A percentile compares a stretch with the other conserved stretches of the same genome.
Evolutionary conservation across 306 rosid genomes (phyloP).

Genomic region (Prunus mume): DNA sequence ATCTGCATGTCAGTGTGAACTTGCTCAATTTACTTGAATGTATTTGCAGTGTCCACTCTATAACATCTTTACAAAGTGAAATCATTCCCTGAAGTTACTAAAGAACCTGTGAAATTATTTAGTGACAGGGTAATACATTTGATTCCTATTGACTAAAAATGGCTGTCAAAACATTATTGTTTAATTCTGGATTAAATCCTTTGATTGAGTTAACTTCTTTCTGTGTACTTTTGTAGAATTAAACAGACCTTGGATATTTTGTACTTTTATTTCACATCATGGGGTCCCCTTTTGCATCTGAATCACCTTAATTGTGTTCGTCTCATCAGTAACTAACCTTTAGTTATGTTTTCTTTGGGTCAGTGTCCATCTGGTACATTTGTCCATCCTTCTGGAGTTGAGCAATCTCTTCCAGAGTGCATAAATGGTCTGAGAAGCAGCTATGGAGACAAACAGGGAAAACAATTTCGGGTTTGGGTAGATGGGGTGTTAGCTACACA

Average conservation of each 20-base stretch:
- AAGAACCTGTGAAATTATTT: neutral
- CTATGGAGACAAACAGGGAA: conserved; percentile 78
- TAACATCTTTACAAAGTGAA: neutral
- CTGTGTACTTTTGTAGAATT: neutral
- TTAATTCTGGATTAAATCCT: neutral
- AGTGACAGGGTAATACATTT: neutral
- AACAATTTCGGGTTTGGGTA: conserved; percentile 63
- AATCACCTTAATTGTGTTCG: neutral
- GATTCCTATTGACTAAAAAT: neutral
- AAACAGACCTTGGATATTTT: neutral
- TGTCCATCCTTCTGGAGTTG: conserved; percentile 73
- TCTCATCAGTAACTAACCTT: conserved; percentile 5
- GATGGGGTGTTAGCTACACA: conserved; percentile 52
- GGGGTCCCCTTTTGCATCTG: neutral
- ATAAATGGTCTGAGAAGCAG: conserved; percentile 32
- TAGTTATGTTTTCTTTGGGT: conserved; percentile 14
- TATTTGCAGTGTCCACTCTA: neutral
- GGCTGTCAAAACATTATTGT: neutral
- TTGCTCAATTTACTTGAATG: neutral
- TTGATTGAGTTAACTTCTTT: neutral
- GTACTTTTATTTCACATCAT: neutral
- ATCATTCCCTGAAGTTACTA: neutral
- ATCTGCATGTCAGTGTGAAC: neutral
- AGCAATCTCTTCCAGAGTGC: conserved; percentile 34
- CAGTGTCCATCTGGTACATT: conserved; percentile 55